Conservation (phyloP, 805 yeast genomes). For the Monosporozyma servazzii region DNA sequence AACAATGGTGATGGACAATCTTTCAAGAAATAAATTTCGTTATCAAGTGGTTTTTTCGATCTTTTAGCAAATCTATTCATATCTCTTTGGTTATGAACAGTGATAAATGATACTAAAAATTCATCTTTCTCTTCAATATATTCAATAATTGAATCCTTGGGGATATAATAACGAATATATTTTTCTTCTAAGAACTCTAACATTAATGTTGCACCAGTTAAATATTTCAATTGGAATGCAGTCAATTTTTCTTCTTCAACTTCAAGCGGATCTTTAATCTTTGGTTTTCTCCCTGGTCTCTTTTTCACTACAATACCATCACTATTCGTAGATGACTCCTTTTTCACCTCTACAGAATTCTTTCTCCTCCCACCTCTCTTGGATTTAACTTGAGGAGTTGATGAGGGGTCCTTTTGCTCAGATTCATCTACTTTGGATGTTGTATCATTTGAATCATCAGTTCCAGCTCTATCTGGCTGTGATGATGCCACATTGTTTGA, state of each 20-base stretch:
- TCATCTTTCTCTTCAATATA: slow-evolving; percentile 22
- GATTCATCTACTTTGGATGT: too few relatives aligned
- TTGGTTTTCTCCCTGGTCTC: slow-evolving; percentile 6
- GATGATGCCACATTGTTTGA: neutral
- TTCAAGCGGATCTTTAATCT: slow-evolving; percentile 1
- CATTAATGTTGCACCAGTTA: slow-evolving; percentile 60
- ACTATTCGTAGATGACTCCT: neutral
- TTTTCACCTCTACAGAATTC: neutral
- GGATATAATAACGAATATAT: slow-evolving; percentile 61
- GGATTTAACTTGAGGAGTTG: neutral
- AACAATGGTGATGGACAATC: slow-evolving; percentile 34
- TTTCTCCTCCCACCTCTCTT: neutral
- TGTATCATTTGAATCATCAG: neutral
- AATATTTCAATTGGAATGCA: slow-evolving; percentile 67
- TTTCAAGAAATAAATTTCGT: slow-evolving; percentile 21
- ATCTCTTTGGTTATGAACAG: slow-evolving; percentile 26
- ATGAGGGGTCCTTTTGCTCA: too few relatives aligned
- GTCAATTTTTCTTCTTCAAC: slow-evolving; percentile 50
- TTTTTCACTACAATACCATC: slow-evolving; percentile 1
- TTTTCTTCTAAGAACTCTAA: slow-evolving; percentile 82
- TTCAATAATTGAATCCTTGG: slow-evolving; percentile 71
- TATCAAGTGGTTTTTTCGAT: slow-evolving; percentile 8
- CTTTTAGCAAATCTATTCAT: slow-evolving; percentile 17
- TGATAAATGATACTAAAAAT: slow-evolving; percentile 27
- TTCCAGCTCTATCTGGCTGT: neutral